A percentile compares a stretch with the other conserved stretches of the same genome.
Conservation (phyloP, 2,329 filamentous ascomycete species). For the Keithomyces neogunnii region DNA sequence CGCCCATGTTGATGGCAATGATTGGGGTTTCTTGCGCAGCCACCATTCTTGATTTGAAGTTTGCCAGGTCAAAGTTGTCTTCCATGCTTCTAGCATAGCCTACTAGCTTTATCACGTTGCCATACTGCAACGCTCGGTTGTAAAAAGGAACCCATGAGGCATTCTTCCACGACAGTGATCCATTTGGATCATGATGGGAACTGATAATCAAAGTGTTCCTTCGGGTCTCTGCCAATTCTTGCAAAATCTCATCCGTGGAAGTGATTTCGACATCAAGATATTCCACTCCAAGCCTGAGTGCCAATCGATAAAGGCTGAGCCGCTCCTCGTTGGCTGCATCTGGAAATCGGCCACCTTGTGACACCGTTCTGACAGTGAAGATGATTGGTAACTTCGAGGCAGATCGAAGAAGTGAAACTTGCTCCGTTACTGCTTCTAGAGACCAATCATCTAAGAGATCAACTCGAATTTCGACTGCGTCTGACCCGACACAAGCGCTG, state of each 20-base stretch:
- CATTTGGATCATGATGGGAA: constrained; percentile 84
- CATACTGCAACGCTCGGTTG: constrained; percentile 81
- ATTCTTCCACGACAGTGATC: constrained; percentile 76
- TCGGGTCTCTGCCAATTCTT: constrained; percentile 56
- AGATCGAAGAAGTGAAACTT: constrained; percentile 71
- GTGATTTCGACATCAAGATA: constrained; percentile 92
- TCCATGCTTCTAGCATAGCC: constrained; percentile 67
- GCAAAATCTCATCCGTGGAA: constrained; percentile 67
- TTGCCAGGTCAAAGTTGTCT: constrained; percentile 78
- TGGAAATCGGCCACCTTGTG: constrained; percentile 83
- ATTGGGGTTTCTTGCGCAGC: constrained; percentile 70
- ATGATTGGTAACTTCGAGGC: constrained; percentile 71
- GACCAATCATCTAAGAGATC: constrained; percentile 75
- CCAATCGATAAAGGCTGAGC: constrained; percentile 66
- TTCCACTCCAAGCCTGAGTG: constrained; percentile 76
- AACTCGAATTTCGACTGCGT: constrained; percentile 90
- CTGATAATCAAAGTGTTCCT: constrained; percentile 79
- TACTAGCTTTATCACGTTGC: constrained; percentile 90
- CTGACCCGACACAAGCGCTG: constrained; percentile 70
- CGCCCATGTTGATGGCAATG: constrained; percentile 94
- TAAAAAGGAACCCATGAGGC: constrained; percentile 89
- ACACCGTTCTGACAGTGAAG: constrained; percentile 79
- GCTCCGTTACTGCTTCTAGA: constrained; percentile 69
- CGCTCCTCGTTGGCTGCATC: constrained; percentile 66
- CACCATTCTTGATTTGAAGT: constrained; percentile 72